Base-by-base conservation (phyloP, 495 filamentous ascomycete species). In the Penicillium simplicissimum region DNA sequence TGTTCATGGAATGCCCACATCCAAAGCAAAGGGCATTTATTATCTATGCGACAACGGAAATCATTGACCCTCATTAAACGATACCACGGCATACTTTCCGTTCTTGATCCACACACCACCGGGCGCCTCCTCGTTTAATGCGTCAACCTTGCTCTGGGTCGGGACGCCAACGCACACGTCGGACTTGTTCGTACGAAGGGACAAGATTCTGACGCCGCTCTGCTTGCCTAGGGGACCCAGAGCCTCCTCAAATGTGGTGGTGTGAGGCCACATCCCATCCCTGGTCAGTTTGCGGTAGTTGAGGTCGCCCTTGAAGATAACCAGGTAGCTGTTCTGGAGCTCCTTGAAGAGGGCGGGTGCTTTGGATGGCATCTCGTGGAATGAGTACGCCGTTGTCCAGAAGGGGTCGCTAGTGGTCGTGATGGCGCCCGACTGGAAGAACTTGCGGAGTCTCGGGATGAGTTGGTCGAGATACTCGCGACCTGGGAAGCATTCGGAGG, bases 261-360 rank as follows among this genome's bases (percentile, higher is more conserved):
- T 88, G 8, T 90, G 82, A 59, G 87, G 81, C 91, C 91, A 96
- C 58, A 80, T 76, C 69, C 88, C 89, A 75, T 96, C 92, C 15
- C 80, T 88, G 13, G 87, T 89, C 55, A 96, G 67, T 69, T 96
- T 96, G 38, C 92, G 76, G 64, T 96, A 96, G 60, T 96, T 95
- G 62, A 96, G 69, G 75, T 96, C 92, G 2, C 92, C 92, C 74
- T 96, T 96, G 78, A 93, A 94, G 23, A 96, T 84, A 2, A 92
- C 88, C 33, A 96, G 74, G 68, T 93, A 90, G 61, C 84, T 86
- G 53, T 81, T 72, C 74, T 88, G 81, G n/a, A 96, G 74, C 65
- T 94, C 91, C 21, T 87, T 80, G 49, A 82, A 80, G 36, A 96
- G 71, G 14, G 74, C 72, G 14, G 81, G 76, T 4, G 80, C 87